Percentiles rank a stretch among this genome's conserved stretches.
Conservation (phyloP, 495 filamentous ascomycete species). For the Pseudotulostoma volvatum region DNA sequence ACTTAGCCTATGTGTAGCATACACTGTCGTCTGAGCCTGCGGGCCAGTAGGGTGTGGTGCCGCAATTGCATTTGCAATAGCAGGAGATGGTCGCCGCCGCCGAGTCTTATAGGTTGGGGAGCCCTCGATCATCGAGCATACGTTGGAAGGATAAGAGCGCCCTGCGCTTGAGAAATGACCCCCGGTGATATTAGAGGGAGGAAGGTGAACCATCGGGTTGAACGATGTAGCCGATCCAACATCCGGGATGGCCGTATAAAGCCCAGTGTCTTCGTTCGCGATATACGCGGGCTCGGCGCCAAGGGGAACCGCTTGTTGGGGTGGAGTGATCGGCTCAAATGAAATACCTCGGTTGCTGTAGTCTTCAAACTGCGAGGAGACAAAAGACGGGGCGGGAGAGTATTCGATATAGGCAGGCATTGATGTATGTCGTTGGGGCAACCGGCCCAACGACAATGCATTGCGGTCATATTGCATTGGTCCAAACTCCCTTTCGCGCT, state of each 20-base stretch:
- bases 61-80: constrained; percentile 45
- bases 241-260: constrained; percentile 89
- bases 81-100: constrained; percentile 75
- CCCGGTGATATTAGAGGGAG: constrained; percentile 66
- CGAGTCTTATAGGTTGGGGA: constrained; percentile 98
- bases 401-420: constrained; percentile 98
- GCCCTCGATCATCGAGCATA: constrained; percentile 92
- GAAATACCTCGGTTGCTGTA: constrained; percentile 94
- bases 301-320: constrained; percentile 66
- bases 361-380: constrained; percentile 90
- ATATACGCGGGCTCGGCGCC: constrained; percentile 87
- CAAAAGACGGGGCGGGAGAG: constrained; percentile 92
- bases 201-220: constrained; percentile 79
- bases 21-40: constrained; percentile 23
- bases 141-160: constrained; percentile 60
- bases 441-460: constrained; percentile 63
- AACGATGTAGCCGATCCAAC: constrained; percentile 39
- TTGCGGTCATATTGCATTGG: constrained; percentile 79
- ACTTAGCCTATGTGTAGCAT: constrained; percentile 56
- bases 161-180: constrained; percentile 52
- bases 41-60: constrained; percentile 27
- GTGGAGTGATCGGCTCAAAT: constrained; percentile 90
- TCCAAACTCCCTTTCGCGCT: constrained; percentile 64
- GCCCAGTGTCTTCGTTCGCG: constrained; percentile 87
- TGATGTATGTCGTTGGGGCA: constrained; percentile 82